phyloP scores from a whole-genome alignment of 495 filamentous ascomycete species.

The Tuber indicum region DNA sequence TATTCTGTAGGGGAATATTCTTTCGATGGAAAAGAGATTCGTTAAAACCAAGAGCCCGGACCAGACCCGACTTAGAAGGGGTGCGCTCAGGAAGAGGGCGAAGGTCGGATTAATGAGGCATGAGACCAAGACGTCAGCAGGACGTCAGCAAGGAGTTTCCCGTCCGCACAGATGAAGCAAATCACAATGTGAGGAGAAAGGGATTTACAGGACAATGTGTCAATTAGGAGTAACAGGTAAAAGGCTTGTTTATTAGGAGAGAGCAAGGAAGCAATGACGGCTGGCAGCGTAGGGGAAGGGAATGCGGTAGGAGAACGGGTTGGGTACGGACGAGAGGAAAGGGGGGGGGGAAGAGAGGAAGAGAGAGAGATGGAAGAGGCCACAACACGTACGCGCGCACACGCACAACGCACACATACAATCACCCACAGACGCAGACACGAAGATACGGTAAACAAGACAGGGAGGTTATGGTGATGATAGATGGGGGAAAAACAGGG shows the following conservation, averaged over 20 bases:
- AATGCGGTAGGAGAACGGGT: background rate
- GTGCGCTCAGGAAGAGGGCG: background rate
- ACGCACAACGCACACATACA: background rate
- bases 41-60: slow-evolving; percentile 3
- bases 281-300: background rate
- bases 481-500: background rate
- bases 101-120: background rate
- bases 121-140: slow-evolving; percentile 5
- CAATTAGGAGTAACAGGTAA: background rate
- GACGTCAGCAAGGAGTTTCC: slow-evolving; percentile 3
- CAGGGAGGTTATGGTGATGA: background rate
- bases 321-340: background rate
- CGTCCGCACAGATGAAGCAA: background rate
- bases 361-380: background rate
- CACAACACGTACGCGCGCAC: background rate
- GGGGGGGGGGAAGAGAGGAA: background rate
- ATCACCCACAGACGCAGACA: background rate
- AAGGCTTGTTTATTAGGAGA: background rate
- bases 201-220: background rate
- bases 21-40: background rate
- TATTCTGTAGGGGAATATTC: background rate
- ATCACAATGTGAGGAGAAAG: background rate
- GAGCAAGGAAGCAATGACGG: background rate
- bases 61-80: background rate
- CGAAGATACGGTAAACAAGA: background rate